phyloP scores from a whole-genome alignment of 345 rosid species.

The Rhodamnia rubescens region DNA sequence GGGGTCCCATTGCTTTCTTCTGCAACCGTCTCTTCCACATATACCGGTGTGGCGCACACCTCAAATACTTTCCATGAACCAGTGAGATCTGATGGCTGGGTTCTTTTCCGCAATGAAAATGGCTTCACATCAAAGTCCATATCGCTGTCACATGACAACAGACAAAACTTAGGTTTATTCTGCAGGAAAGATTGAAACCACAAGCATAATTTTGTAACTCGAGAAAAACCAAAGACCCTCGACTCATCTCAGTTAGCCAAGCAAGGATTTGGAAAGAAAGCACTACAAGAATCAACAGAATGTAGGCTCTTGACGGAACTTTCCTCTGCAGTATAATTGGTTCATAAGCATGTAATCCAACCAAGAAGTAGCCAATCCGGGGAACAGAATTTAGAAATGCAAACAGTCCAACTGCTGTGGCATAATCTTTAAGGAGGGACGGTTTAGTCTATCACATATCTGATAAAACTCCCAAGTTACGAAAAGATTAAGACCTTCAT shows the following conservation, averaged over 20 bases:
- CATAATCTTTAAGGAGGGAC: not conserved
- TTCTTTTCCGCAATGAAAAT: constrained; percentile 64
- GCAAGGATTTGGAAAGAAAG: not conserved
- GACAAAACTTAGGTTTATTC: not conserved
- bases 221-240: not conserved
- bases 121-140: constrained; percentile 44
- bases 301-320: not conserved
- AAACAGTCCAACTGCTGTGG: not conserved
- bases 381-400: not conserved
- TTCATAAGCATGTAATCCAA: not conserved
- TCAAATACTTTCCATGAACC: constrained; percentile 97
- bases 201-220: not conserved
- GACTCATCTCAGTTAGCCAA: not conserved
- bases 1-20: constrained; percentile 18
- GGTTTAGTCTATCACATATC: not conserved
- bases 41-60: constrained; percentile 72
- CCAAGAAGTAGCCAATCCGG: not conserved
- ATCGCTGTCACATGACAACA: constrained; percentile 30
- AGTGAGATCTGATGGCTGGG: constrained; percentile 54
- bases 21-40: constrained; percentile 27
- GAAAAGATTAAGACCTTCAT: not conserved
- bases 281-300: not conserved
- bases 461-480: not conserved
- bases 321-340: not conserved
- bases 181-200: not conserved